phyloP scores from a whole-genome alignment of 805 yeast genomes.

The Candida insectorum region DNA sequence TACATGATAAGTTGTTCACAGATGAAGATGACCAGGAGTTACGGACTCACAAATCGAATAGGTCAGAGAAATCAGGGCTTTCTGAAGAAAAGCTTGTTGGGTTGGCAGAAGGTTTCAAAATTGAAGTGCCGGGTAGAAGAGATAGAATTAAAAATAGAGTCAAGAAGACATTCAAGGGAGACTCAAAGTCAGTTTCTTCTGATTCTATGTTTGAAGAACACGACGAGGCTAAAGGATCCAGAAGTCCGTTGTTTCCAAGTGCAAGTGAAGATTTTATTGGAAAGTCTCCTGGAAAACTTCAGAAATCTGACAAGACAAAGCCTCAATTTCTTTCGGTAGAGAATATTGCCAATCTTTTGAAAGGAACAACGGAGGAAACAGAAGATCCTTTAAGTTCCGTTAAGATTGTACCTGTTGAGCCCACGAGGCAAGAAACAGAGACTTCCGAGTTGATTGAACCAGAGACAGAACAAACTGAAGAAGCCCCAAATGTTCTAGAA shows the following conservation, averaged over 20 bases:
- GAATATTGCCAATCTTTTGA: not conserved
- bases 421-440: too few species aligned
- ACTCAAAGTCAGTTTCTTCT: too few species aligned
- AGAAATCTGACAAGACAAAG: too few species aligned
- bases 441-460: too few species aligned
- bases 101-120: slow-evolving; percentile 3
- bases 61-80: slow-evolving; percentile 4
- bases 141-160: slow-evolving; percentile 9
- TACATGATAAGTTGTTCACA: slow-evolving; percentile 33
- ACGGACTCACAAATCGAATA: slow-evolving; percentile 1
- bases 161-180: slow-evolving; percentile 4
- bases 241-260: too few species aligned
- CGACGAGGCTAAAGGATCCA: too few species aligned
- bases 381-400: slow-evolving; percentile 4
- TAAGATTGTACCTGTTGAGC: slow-evolving; percentile 3
- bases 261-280: too few species aligned
- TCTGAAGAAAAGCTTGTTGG: not conserved
- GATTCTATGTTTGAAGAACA: too few species aligned
- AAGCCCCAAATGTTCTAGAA: slow-evolving; percentile 1
- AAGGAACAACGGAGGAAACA: not conserved
- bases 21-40: slow-evolving; percentile 10
- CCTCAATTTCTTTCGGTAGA: too few species aligned
- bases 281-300: too few species aligned
- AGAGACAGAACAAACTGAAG: too few species aligned
- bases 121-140: slow-evolving; percentile 8